Conservation (phyloP, 2,329 filamentous ascomycete genomes). For the Teratosphaeriaceae sp. region DNA sequence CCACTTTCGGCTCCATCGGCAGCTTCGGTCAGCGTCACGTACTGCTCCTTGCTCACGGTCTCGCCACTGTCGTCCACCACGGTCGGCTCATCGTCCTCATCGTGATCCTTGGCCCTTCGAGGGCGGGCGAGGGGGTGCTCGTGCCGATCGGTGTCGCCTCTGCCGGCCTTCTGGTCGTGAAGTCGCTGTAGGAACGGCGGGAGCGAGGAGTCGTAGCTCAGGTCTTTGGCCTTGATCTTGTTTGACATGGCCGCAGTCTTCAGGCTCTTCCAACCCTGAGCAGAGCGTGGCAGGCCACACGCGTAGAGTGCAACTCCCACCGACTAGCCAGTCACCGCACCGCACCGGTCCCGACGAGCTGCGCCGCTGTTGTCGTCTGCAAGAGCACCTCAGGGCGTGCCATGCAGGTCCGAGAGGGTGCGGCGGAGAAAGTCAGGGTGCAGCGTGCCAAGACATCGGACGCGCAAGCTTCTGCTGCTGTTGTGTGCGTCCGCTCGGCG, state of each 20-base stretch:
- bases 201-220: slow-evolving; percentile 56
- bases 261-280: too few species aligned
- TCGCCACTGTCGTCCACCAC: slow-evolving; percentile 67
- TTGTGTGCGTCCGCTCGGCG: not conserved
- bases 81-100: slow-evolving; percentile 70
- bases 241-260: too few species aligned
- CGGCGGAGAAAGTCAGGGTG: not conserved
- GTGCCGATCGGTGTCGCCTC: slow-evolving; percentile 39
- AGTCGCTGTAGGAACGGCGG: slow-evolving; percentile 42
- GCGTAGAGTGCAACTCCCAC: too few species aligned
- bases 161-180: slow-evolving; percentile 47
- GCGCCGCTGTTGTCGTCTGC: too few species aligned
- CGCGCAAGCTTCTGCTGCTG: not conserved
- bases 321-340: too few species aligned
- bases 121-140: slow-evolving; percentile 39
- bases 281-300: too few species aligned
- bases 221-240: slow-evolving; percentile 59
- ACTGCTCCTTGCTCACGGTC: slow-evolving; percentile 47
- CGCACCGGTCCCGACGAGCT: too few species aligned
- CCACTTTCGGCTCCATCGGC: slow-evolving; percentile 9
- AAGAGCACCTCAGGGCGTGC: not conserved
- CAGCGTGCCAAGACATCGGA: not conserved
- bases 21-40: slow-evolving; percentile 35
- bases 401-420: not conserved
- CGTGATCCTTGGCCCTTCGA: slow-evolving; percentile 51